Conservation (phyloP, 1,284 basidiomycete species). For the Ustilago nuda region DNA sequence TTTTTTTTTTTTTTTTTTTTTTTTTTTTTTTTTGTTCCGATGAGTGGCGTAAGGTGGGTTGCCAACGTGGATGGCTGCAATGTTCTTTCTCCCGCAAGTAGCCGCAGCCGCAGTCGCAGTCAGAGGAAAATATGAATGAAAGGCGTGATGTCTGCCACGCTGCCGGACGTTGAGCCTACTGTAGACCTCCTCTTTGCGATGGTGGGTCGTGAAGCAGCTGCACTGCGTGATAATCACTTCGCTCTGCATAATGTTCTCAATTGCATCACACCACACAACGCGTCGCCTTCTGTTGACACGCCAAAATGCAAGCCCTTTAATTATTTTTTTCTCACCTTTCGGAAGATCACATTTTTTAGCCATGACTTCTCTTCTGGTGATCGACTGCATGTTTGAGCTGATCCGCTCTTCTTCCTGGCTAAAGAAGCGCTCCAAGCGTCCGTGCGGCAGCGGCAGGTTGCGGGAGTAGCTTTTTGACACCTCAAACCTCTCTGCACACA, state of each 20-base stretch:
- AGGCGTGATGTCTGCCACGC: background rate
- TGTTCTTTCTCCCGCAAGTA: background rate
- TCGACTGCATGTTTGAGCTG: too few relatives aligned
- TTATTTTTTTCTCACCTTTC: background rate
- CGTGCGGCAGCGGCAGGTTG: background rate
- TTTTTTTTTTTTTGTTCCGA: background rate
- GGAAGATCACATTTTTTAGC: background rate
- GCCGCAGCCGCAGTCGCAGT: background rate
- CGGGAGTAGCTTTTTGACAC: background rate
- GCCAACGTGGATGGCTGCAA: background rate
- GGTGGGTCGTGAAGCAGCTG: too few relatives aligned
- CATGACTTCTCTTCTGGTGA: background rate
- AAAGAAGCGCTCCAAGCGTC: background rate
- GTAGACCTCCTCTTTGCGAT: background rate
- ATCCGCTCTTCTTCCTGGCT: background rate
- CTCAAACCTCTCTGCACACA: background rate
- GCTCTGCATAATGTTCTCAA: background rate
- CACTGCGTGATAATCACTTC: too few relatives aligned
- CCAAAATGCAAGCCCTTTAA: background rate
- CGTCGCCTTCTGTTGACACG: constrained; percentile 10
- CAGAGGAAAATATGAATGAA: background rate
- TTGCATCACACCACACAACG: constrained; percentile 6
- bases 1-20: too few relatives aligned
- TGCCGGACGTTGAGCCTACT: background rate
- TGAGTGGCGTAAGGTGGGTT: constrained; percentile 3